Conservation (phyloP, 805 yeast species). For the Ogataea methanolica region DNA sequence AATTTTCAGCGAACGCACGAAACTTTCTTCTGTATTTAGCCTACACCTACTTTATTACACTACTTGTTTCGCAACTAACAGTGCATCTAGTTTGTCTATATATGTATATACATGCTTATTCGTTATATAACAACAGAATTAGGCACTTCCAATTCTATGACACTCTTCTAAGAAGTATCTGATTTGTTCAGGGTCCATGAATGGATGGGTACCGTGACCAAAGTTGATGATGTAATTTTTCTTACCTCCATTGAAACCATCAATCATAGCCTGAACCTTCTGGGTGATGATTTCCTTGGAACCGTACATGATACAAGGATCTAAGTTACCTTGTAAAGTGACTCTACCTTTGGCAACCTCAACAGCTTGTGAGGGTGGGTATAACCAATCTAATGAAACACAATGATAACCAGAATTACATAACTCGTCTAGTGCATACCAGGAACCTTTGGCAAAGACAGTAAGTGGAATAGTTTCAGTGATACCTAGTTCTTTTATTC, state of each 20-base stretch:
- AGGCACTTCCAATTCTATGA: constrained; percentile 60
- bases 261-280: constrained; percentile 84
- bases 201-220: constrained; percentile 98
- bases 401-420: constrained; percentile 78
- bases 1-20: too few species aligned
- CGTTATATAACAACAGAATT: background rate
- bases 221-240: constrained; percentile 88
- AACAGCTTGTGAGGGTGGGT: constrained; percentile 81
- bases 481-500: constrained; percentile 69
- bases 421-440: constrained; percentile 89
- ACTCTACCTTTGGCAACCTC: constrained; percentile 70
- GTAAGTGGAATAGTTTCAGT: constrained; percentile 76
- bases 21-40: too few species aligned
- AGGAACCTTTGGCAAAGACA: constrained; percentile 92
- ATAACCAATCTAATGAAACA: constrained; percentile 92
- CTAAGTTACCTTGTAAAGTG: constrained; percentile 89
- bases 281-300: constrained; percentile 71
- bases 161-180: constrained; percentile 83
- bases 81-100: background rate
- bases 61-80: too few species aligned
- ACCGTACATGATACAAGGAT: constrained; percentile 94
- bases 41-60: too few species aligned
- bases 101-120: background rate
- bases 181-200: constrained; percentile 90
- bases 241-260: constrained; percentile 92